Conservation (phyloP, 495 filamentous ascomycete genomes). For the Aspergillus hancockii region DNA sequence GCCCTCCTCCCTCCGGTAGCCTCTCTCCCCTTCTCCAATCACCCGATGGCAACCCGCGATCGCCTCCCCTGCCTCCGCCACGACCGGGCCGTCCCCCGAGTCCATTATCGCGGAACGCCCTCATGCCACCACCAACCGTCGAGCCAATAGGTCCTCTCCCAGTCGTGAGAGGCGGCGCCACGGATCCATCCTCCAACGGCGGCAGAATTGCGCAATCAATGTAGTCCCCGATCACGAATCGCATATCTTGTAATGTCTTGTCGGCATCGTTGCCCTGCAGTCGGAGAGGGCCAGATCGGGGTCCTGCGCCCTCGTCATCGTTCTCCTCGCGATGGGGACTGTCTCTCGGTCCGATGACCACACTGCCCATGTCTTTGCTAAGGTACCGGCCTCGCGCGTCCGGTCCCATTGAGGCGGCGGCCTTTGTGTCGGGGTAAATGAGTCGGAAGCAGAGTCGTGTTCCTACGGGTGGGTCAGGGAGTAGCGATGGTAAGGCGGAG, state of each 20-base stretch:
- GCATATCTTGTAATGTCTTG: slow-evolving; percentile 71
- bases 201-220: slow-evolving; percentile 78
- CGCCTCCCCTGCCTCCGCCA: slow-evolving; percentile 34
- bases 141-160: slow-evolving; percentile 28
- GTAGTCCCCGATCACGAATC: slow-evolving; percentile 88
- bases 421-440: slow-evolving; percentile 78
- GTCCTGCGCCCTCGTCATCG: slow-evolving; percentile 42
- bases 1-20: slow-evolving; percentile 37
- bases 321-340: slow-evolving; percentile 45
- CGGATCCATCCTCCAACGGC: slow-evolving; percentile 71
- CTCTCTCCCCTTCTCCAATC: slow-evolving; percentile 50
- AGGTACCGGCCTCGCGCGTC: slow-evolving; percentile 62
- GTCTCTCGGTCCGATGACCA: slow-evolving; percentile 61
- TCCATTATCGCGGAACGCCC: slow-evolving; percentile 51
- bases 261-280: slow-evolving; percentile 58
- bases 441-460: slow-evolving; percentile 85
- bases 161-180: slow-evolving; percentile 56
- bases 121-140: slow-evolving; percentile 40
- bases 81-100: slow-evolving; percentile 33
- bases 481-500: slow-evolving; percentile 62
- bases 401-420: slow-evolving; percentile 41
- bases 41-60: slow-evolving; percentile 32
- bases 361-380: slow-evolving; percentile 75
- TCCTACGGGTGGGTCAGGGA: slow-evolving; percentile 75
- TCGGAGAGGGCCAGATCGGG: slow-evolving; percentile 24